A percentile compares a stretch with the other conserved stretches of the same genome.
Evolutionary conservation across 2,329 filamentous ascomycete species (phyloP).

Genomic region (Beauveria sp.): DNA sequence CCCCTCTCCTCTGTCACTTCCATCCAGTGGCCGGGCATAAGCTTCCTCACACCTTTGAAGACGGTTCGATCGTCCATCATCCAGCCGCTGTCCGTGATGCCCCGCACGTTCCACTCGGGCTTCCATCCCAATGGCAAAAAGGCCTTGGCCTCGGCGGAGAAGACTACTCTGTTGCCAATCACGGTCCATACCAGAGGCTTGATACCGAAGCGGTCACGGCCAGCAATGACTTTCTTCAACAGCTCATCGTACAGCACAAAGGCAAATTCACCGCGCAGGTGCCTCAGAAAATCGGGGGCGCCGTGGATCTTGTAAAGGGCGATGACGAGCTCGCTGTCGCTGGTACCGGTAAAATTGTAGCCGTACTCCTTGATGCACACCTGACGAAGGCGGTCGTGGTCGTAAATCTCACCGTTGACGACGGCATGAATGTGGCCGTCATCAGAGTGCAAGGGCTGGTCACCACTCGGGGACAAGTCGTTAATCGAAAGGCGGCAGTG

Average conservation of each 20-base stretch:
- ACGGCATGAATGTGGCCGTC: constrained; percentile 41
- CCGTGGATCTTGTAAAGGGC: constrained; percentile 26
- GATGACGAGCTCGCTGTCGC: constrained; percentile 45
- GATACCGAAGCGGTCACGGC: constrained; percentile 47
- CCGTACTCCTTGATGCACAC: constrained; percentile 24
- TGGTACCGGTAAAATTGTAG: constrained; percentile 37
- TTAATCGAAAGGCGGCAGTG: constrained; percentile 47
- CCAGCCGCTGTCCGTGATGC: constrained; percentile 36
- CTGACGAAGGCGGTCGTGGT: constrained; percentile 37
- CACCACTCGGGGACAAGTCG: constrained; percentile 39
- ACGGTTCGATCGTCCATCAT: constrained; percentile 36
- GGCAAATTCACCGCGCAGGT: constrained; percentile 7
- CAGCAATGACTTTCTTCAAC: constrained; percentile 32
- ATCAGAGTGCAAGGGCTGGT: constrained; percentile 35
- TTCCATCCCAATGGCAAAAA: constrained; percentile 43
- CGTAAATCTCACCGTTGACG: constrained; percentile 55
- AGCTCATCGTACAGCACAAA: constrained; percentile 31
- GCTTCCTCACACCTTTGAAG: constrained; percentile 39
- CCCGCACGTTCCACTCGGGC: constrained; percentile 44
- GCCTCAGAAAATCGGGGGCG: background rate
- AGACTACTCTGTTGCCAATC: constrained; percentile 30
- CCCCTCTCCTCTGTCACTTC: constrained; percentile 28
- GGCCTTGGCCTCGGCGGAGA: constrained; percentile 47
- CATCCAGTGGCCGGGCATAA: constrained; percentile 37
- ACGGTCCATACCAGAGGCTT: constrained; percentile 48